Conservation (phyloP, 2,329 filamentous ascomycete species). For the Passalora sequoiae region DNA sequence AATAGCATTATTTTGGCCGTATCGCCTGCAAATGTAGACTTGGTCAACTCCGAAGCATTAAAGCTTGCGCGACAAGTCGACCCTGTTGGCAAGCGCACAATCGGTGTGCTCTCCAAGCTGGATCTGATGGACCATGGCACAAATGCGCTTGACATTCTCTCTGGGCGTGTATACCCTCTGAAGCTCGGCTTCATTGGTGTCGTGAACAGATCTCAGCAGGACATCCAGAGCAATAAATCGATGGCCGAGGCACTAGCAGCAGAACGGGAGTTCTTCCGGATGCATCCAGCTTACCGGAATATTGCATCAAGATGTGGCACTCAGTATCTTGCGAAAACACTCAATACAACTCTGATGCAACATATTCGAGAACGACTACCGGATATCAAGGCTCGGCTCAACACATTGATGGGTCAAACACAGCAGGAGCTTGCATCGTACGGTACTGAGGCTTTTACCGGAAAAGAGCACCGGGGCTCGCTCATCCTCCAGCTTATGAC, state of each 20-base stretch:
- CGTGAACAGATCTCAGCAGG: slow-evolving; percentile 95
- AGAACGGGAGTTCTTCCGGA: slow-evolving; percentile 91
- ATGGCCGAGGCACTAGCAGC: slow-evolving; percentile 84
- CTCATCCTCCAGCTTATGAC: slow-evolving; percentile 97
- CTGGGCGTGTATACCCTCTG: slow-evolving; percentile 89
- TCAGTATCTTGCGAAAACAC: slow-evolving; percentile 85
- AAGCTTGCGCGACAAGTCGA: slow-evolving; percentile 97
- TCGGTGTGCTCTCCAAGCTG: slow-evolving; percentile 93
- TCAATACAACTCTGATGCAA: slow-evolving; percentile 91
- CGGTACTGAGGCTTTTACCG: slow-evolving; percentile 94
- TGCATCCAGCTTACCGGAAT: slow-evolving; percentile 94
- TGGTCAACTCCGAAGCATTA: slow-evolving; percentile 95
- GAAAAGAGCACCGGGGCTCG: slow-evolving; percentile 92
- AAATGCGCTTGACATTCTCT: slow-evolving; percentile 95
- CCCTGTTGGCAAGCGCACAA: slow-evolving; percentile 86
- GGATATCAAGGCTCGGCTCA: slow-evolving; percentile 95
- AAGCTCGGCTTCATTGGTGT: slow-evolving; percentile 98
- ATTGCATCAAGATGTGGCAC: slow-evolving; percentile 92
- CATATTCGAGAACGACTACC: slow-evolving; percentile 94
- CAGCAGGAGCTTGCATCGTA: slow-evolving; percentile 98
- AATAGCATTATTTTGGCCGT: slow-evolving; percentile 98
- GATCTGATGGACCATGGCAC: slow-evolving; percentile 99
- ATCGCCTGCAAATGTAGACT: slow-evolving; percentile 93
- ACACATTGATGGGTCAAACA: slow-evolving; percentile 99
- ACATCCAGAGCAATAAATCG: slow-evolving; percentile 94